Conservation (phyloP, 257 asterid genomes). For the Plantago elongata region DNA sequence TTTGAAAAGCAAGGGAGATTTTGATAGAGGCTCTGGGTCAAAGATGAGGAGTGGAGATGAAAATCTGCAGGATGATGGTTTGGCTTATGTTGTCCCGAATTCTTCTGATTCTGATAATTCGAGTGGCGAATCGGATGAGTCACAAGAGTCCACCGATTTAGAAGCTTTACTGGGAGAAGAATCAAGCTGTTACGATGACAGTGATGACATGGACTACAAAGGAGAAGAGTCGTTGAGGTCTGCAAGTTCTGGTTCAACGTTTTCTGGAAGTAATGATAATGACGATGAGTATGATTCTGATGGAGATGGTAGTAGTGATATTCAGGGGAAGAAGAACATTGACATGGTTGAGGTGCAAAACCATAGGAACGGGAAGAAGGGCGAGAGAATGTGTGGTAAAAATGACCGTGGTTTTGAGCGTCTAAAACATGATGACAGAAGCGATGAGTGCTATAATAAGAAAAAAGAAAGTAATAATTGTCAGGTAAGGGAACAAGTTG, state of each 20-base stretch:
- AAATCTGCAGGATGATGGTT: not conserved
- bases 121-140: conserved; percentile 2
- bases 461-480: no score
- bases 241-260: conserved; percentile 12
- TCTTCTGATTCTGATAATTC: conserved; percentile 8
- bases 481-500: no score
- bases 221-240: conserved; percentile 17
- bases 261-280: not conserved
- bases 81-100: conserved; percentile 5
- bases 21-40: conserved; percentile 9
- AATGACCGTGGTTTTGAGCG: no score
- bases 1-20: conserved; percentile 8
- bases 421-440: no score
- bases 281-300: not conserved
- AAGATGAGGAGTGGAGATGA: conserved; percentile 15
- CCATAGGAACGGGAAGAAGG: not conserved
- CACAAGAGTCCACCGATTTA: not conserved
- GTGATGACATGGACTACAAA: conserved; percentile 19
- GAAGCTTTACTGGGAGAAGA: conserved; percentile 5
- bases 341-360: not conserved
- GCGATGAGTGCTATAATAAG: no score
- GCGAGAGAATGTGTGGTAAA: not conserved
- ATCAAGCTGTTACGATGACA: conserved; percentile 20
- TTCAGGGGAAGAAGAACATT: not conserved
- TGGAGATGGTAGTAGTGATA: not conserved